phyloP scores from a whole-genome alignment of 371 early-diverging fungal species.

The Globomyces sp. region DNA sequence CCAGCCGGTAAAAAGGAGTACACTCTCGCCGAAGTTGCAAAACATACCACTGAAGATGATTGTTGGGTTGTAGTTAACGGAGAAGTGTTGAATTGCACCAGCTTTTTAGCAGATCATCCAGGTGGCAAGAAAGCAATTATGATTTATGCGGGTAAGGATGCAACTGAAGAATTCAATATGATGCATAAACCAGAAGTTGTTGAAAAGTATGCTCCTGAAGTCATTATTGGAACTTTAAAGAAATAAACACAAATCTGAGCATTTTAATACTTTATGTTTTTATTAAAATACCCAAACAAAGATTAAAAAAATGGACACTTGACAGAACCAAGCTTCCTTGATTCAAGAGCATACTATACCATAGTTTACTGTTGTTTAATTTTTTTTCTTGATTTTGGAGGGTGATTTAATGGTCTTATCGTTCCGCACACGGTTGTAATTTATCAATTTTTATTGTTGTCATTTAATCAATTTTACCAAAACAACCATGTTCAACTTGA shows the following conservation, averaged over 20 bases:
- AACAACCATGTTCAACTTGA: no score
- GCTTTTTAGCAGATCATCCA: constrained; percentile 86
- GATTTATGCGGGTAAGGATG: constrained; percentile 82
- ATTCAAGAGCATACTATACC: no score
- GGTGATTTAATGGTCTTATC: no score
- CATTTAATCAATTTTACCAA: no score
- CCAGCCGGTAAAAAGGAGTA: constrained; percentile 28
- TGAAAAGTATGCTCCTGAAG: constrained; percentile 81
- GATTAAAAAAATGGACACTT: no score
- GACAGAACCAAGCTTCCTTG: no score
- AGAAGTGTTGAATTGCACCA: constrained; percentile 89
- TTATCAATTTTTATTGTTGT: no score
- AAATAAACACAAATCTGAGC: not conserved
- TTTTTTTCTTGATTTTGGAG: no score
- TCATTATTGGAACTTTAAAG: constrained; percentile 61
- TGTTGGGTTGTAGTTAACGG: constrained; percentile 94
- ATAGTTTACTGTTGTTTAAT: no score
- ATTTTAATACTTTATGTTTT: no score
- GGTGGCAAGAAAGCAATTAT: constrained; percentile 74
- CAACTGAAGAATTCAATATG: constrained; percentile 90
- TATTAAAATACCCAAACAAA: no score
- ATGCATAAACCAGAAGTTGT: constrained; percentile 85
- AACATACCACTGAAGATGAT: constrained; percentile 85
- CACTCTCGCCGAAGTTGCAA: constrained; percentile 67
- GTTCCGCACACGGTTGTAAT: no score